Base-by-base conservation (phyloP, 306 rosid genomes). In the Inga leiocalycina region DNA sequence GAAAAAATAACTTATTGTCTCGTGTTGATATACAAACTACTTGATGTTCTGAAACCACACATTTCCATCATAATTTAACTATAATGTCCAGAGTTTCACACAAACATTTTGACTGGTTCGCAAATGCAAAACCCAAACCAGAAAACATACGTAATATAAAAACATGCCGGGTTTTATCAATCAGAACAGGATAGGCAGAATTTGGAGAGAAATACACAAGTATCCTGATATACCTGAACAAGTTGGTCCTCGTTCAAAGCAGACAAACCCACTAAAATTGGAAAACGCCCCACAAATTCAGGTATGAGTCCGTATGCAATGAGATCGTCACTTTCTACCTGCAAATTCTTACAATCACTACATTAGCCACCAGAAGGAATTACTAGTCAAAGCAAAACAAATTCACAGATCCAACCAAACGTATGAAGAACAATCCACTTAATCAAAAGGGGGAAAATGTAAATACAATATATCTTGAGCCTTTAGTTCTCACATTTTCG, bases 321-420 rank as follows among this genome's bases (percentile, higher is more conserved):
- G 68, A 92, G 92, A 85, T 92, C 94, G 20, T 83, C 89, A 83
- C 91, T 92, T 79, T 92, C 92, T 70, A 92, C 96, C 96, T 92
- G 71, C 85, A 87, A 83, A 80, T 77, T 56, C 78, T 71, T 43
- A 49, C 64, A 85, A 66, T 41, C 75, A 74, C 76, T 61, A 35
- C 57, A 48, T 78, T 67, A 45, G 84, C 70, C 22, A 86, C 48
- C 74, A 69, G 74, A 71, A 68, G 19, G 39, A 87, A 43, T 34
- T 77, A 83, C 68, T 46, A 37, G 65, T 71, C 46, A 83, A 78
- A 61, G 34, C 68, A 78, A 70, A 71, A 77, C 27, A 78, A 59
- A 72, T 51, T 34, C 45, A 62, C 45, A 57, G 30, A 74, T 22
- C 69, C 32, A 70, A 45, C 34, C 56, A 35, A 56, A 59, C 41